These are phyloP conservation scores for Xylaria sp. DNA, from an alignment of 2,329 filamentous ascomycete species.

Conservation along the genomic window DNA sequence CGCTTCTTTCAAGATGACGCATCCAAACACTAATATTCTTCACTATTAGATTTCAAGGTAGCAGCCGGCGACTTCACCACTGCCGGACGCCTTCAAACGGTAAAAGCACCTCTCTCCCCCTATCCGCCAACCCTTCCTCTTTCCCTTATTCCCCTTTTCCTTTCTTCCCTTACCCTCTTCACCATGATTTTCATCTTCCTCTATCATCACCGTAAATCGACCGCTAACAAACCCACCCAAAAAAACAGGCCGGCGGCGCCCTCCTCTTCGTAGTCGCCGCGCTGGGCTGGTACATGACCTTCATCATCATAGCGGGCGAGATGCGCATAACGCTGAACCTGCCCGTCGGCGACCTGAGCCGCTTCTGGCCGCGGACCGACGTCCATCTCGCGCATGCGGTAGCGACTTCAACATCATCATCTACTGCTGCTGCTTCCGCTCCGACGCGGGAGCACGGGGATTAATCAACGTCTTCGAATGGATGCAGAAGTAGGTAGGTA, in stretches of 20 bases:
- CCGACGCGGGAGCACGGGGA: conserved; percentile 28
- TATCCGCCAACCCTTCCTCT: background rate
- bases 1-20: background rate
- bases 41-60: conserved; percentile 33
- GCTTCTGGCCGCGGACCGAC: conserved; percentile 58
- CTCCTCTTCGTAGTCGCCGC: conserved; percentile 59
- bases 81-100: conserved; percentile 55
- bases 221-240: background rate
- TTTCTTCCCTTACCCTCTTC: too few relatives aligned
- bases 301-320: conserved; percentile 65
- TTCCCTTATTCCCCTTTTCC: too few relatives aligned
- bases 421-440: background rate
- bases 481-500: too few relatives aligned
- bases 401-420: background rate
- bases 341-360: conserved; percentile 63
- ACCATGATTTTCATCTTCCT: background rate
- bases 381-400: conserved; percentile 42
- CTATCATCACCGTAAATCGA: background rate
- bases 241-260: conserved; percentile 52
- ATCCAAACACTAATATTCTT: conserved; percentile 4
- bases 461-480: background rate
- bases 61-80: conserved; percentile 33
- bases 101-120: conserved; percentile 40
- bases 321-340: conserved; percentile 62
- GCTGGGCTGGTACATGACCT: conserved; percentile 64